Base-by-base conservation (phyloP, 352 stramenopile species). In the Phytophthora boehmeriae region DNA sequence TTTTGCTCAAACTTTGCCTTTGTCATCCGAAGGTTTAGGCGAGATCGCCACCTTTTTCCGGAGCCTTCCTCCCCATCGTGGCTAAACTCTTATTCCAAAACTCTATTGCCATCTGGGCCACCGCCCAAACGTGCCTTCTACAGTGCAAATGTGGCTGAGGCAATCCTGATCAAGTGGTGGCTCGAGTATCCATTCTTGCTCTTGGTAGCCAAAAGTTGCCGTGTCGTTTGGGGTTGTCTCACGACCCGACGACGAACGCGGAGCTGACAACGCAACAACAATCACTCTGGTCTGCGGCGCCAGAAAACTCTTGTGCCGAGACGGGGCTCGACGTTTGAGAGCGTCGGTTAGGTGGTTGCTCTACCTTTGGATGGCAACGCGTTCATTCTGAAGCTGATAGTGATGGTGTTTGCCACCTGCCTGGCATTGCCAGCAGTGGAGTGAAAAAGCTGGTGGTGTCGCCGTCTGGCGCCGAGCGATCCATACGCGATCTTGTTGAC, bases 231-330 rank as follows among this genome's bases (percentile, higher is more conserved):
- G 5, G 39, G 25, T 46, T 58, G 41, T 66, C 53, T 16, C 67
- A 80, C 70, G 58, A 80, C 41, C 49, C 43, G 42, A 75, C 71
- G 71, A 80, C 55, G 20, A 22, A 13, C 34, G 36, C 28, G 9
- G 38, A 44, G 54, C 28, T 53, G 43, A 80, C 71, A 80, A 80
- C 64, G 60, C 60, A 53, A 71, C 71, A 73, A 82, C 54, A 51
- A 74, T 73, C 73, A 76, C 63, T 74, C 54, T 66, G 48, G 22
- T 64, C 64, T 28, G 50, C 56, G 48, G 50, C 56, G 48, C 39
- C 53, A 47, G 53, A 72, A 72, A 34, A 32, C 67, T 72, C 53
- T 72, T 68, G 59, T 69, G 61, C 66, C 25, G 56, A 74, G 55
- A 58, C 39, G 34, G 45, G 57, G 27, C 25, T 30, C 25, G 25